Conservation (phyloP, 2,329 filamentous ascomycete genomes). For the Bisporella sp. region DNA sequence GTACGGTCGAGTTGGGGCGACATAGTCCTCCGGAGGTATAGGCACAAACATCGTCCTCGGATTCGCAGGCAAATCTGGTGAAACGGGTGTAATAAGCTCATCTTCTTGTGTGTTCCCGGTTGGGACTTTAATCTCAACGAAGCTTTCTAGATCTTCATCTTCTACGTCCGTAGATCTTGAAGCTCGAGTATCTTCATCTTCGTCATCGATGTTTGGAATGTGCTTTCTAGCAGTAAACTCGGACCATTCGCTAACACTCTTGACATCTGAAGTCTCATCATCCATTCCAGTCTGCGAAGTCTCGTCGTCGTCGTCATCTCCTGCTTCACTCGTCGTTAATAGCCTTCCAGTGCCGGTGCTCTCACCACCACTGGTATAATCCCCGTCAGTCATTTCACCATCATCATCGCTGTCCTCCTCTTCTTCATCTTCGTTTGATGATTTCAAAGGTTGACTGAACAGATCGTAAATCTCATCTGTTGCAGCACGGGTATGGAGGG, state of each 20-base stretch:
- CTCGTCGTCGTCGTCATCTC: slow-evolving; percentile 41
- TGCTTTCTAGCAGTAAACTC: slow-evolving; percentile 74
- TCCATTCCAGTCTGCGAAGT: neutral
- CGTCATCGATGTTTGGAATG: slow-evolving; percentile 43
- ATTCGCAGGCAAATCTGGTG: slow-evolving; percentile 28
- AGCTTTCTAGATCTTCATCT: slow-evolving; percentile 24
- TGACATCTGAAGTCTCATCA: slow-evolving; percentile 47
- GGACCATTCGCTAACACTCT: slow-evolving; percentile 76
- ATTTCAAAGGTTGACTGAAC: slow-evolving; percentile 75
- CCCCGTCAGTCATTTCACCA: slow-evolving; percentile 54
- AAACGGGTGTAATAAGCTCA: slow-evolving; percentile 40
- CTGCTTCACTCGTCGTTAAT: slow-evolving; percentile 58
- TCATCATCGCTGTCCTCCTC: slow-evolving; percentile 55
- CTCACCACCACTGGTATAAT: slow-evolving; percentile 80
- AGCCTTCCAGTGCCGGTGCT: slow-evolving; percentile 74
- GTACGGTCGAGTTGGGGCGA: slow-evolving; percentile 71
- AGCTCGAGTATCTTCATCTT: slow-evolving; percentile 32
- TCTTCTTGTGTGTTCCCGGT: slow-evolving; percentile 29
- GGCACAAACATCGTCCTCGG: slow-evolving; percentile 64
- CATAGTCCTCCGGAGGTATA: slow-evolving; percentile 78
- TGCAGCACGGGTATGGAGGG: slow-evolving; percentile 86
- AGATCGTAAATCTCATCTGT: slow-evolving; percentile 97
- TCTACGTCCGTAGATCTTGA: slow-evolving; percentile 36
- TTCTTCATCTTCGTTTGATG: slow-evolving; percentile 28
- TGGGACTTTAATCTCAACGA: slow-evolving; percentile 25